Conservation (phyloP, 2,329 filamentous ascomycete species). For the Xylariales sp. region DNA sequence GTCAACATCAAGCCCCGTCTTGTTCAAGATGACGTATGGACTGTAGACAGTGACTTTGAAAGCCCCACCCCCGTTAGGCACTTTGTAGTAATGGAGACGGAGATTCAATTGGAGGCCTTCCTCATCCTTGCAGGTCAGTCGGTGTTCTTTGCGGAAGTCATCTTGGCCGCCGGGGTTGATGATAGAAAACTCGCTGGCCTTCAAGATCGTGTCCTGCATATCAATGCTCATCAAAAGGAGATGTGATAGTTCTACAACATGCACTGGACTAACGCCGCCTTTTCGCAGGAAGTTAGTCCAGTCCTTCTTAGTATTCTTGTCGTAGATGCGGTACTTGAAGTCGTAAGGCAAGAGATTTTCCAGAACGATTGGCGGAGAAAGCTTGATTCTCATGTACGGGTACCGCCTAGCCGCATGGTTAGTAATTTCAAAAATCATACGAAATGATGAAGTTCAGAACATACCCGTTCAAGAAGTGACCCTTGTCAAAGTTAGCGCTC, state of each 20-base stretch:
- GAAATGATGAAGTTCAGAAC: conserved; percentile 16
- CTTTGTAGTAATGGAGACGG: conserved; percentile 83
- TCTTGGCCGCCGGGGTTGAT: conserved; percentile 87
- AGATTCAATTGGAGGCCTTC: conserved; percentile 75
- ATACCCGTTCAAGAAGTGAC: conserved; percentile 74
- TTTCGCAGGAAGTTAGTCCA: conserved; percentile 98
- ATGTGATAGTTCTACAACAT: conserved; percentile 94
- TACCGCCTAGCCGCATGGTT: conserved; percentile 57
- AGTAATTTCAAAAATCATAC: conserved; percentile 14
- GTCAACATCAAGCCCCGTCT: conserved; percentile 84
- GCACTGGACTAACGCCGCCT: conserved; percentile 93
- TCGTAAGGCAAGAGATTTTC: conserved; percentile 95
- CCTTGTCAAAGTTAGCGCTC: conserved; percentile 78
- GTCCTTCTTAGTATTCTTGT: conserved; percentile 97
- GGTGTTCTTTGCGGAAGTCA: conserved; percentile 82
- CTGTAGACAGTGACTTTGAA: conserved; percentile 96
- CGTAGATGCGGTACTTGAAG: conserved; percentile 98
- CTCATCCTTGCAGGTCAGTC: conserved; percentile 77
- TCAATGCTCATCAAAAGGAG: conserved; percentile 88
- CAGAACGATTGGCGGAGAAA: conserved; percentile 88
- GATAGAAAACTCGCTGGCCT: conserved; percentile 92
- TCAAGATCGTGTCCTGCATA: conserved; percentile 94
- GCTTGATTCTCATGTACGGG: conserved; percentile 88
- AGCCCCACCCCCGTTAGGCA: conserved; percentile 88
- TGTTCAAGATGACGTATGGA: conserved; percentile 92